Base-by-base conservation (phyloP, 2,329 filamentous ascomycete genomes). In the Cephalotrichum gorgonifer region DNA sequence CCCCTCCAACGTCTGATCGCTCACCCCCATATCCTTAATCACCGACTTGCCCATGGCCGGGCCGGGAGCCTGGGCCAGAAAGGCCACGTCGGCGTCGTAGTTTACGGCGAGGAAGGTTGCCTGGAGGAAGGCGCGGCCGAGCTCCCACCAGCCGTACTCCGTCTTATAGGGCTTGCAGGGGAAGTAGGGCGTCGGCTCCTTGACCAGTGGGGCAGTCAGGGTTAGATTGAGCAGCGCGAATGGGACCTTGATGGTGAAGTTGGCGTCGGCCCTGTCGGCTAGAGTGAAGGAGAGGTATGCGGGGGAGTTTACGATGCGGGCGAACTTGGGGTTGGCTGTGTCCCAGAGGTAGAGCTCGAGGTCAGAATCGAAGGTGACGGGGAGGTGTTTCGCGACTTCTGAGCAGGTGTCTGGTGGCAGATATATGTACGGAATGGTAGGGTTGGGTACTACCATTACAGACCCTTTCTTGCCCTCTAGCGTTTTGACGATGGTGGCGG, bases 281-380 rank as follows among this genome's bases (percentile, higher is more conserved):
- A 46, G 31, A 6, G 11, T 31, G 26, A 46, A 46, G 2, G 25
- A 25, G 8, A 46, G 12, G 28, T 46, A 46, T n/a, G 43, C 43
- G 4, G 43, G 28, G 14, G 43, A 46, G n/a, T 15, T 31, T 15
- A 33, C 30, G 26, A 46, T 15, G 12, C 28, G 14, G 4, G 3
- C 3, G 20, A 46, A 46, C 23, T 30, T 22, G n/a, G 25, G 14
- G 43, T 46, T 26, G 15, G 6, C 2, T 4, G 43, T 46, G 22
- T 46, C 43, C 43, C 43, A 46, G 22, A 30, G 26, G 28, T 46
- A 46, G 22, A 46, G 43, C 2, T 26, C 43, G 8, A 46, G 43
- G 28, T 46, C 30, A 26, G 14, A 11, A 11, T 46, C 28, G 25
- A 46, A 46, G 43, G 3, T 30, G 12, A 46, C 43, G 6, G 43